Conservation (phyloP, 257 asterid genomes). For the Petunia axillaris region DNA sequence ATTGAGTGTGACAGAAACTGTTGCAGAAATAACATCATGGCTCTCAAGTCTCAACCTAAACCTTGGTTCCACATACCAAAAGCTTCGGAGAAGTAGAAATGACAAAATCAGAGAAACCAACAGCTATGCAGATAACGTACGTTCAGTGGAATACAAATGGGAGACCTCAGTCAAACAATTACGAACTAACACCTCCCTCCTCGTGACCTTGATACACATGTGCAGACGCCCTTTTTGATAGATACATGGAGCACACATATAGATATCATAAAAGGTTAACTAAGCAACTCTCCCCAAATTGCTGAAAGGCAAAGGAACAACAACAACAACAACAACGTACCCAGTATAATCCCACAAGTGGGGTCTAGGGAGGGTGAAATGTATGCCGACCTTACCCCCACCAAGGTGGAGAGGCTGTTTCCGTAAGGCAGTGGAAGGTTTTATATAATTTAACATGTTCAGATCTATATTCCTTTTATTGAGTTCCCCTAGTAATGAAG, state of each 20-base stretch:
- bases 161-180: not conserved
- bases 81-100: conserved; percentile 14
- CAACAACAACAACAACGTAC: too few species aligned
- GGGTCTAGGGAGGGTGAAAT: too few species aligned
- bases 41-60: conserved; percentile 3
- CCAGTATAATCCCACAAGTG: too few species aligned
- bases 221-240: conserved; percentile 16
- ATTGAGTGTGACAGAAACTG: conserved; percentile 5
- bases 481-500: not conserved
- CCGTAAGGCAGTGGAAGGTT: too few species aligned
- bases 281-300: not conserved
- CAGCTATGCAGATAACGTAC: not conserved
- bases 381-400: too few species aligned
- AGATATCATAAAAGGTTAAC: not conserved
- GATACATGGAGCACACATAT: not conserved
- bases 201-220: not conserved
- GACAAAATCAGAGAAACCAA: not conserved
- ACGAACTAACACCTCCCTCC: not conserved
- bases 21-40: not conserved
- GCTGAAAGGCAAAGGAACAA: not conserved
- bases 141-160: not conserved
- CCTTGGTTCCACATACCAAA: conserved; percentile 10
- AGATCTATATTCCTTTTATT: not conserved
- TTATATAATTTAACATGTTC: too few species aligned
- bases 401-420: too few species aligned